Evolutionary conservation across 768 basidiomycete species (phyloP), one percentile per base, ranked within the genome.

Genomic region (Mycena sanguinolenta): DNA sequence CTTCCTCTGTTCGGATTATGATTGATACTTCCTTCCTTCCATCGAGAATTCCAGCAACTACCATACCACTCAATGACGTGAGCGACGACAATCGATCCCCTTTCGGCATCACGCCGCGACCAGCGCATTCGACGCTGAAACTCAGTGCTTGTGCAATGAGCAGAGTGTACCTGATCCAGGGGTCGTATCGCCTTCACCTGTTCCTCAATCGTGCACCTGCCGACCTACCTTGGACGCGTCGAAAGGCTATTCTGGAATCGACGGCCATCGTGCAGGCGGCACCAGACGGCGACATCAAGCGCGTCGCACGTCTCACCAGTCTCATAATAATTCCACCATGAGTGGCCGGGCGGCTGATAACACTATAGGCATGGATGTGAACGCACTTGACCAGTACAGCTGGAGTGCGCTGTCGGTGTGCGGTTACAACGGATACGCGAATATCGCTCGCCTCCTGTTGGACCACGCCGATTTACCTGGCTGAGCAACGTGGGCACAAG

Each of bases 391-490:
- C 34, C 23, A 66, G 21, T 72, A 57, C 64, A 69, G 73, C 28
- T 74, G 73, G 73, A 71, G 70, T 34, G 70, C 73, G 27, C 67
- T 74, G 32, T 62, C 64, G 8, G 72, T 74, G 73, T 65, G 63
- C 44, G 73, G 70, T 13, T 74, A 74, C 44, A 70, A 70, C 32
- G 71, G 71, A 25, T 64, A 72, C 50, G 25, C 49, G 6, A 61
- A 63, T 25, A 74, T 74, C 46, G 73, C 73, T 3, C 73, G 73
- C 7, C 42, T 74, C 25, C 54, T 74, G 34, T 46, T 74, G 14
- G 70, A 72, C 44, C 67, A 70, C 42, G 67, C 73, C 73, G 23
- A 58, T 27, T 28, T 63, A 64, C 36, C 62, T 74, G 1, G 73
- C 73, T 2, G 42, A 36, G 28, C 65, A 74, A 34, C 59, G 73